Percentiles rank a stretch among this genome's conserved stretches.
phyloP scores from a whole-genome alignment of 2,329 filamentous ascomycete genomes.

The Diaporthe citrichinensis region DNA sequence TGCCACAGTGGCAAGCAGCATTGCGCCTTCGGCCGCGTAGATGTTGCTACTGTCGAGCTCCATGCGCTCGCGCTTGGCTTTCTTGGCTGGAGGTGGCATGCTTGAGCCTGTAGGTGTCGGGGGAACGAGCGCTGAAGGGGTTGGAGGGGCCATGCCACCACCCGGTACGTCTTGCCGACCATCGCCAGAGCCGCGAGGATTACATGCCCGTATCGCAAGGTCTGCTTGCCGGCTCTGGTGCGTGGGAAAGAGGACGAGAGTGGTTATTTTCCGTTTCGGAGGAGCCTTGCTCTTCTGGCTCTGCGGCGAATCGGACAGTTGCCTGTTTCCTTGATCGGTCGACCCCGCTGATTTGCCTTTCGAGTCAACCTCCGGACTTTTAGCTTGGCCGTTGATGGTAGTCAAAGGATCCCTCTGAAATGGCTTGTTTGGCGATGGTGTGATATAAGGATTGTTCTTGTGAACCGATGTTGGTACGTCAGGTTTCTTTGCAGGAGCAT shows the following conservation, averaged over 20 bases:
- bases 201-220: constrained; percentile 81
- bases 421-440: constrained; percentile 86
- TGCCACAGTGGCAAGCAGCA: constrained; percentile 80
- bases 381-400: constrained; percentile 45
- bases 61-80: constrained; percentile 78
- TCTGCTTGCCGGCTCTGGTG: constrained; percentile 81
- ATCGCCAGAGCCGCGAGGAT: constrained; percentile 67
- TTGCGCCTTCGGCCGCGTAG: constrained; percentile 80
- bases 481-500: constrained; percentile 69
- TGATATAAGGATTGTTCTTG: constrained; percentile 91
- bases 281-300: constrained; percentile 59
- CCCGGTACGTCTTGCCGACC: constrained; percentile 43
- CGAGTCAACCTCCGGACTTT: constrained; percentile 49
- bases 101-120: constrained; percentile 72
- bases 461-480: constrained; percentile 86
- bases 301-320: constrained; percentile 65
- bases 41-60: constrained; percentile 83
- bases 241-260: constrained; percentile 89
- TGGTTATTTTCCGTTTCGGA: constrained; percentile 77
- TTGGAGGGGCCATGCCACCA: constrained; percentile 75
- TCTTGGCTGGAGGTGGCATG: constrained; percentile 74
- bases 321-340: constrained; percentile 72
- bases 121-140: constrained; percentile 71
- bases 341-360: constrained; percentile 58
- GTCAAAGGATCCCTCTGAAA: constrained; percentile 72